Base-by-base conservation (phyloP, 768 basidiomycete species). In the Chiua virens region DNA sequence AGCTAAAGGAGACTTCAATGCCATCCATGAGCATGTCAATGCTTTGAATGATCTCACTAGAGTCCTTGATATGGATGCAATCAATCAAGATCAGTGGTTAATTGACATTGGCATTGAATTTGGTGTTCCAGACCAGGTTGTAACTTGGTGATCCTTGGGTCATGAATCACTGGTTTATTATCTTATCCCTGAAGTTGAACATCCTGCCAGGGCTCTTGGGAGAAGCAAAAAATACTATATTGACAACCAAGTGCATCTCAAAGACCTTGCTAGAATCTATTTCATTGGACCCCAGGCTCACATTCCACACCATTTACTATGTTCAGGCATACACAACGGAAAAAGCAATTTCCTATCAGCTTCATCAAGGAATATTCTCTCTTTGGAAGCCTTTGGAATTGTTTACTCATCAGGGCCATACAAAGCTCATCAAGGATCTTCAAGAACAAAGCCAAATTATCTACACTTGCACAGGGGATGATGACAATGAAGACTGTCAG, bases 311-410 rank as follows among this genome's bases (percentile, higher is more conserved):
- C 9, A 3, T 50, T 4, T 2, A 1, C 7, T 59, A 58, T 5
- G 7, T 59, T 1, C 50, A 58, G 5, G 49, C 45, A 0, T 60
- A 60, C 3, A 55, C 50, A 0, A 59, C 53, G 0, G 45, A 58
- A 9, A 59, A 59, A 8, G 8, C 34, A 0, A 14, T 58, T 0
- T 46, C 48, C 0, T 58, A 59, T 21, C 58, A 58, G 14, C 53
- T 58, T 1, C 53, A 59, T 9, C 2, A 36, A 0, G 38, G 56
- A 1, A 30, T 57, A 0, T 58, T 53, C 28, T 8, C 4, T 0
- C 4, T 0, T 1, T 3, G 48, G 1, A 56, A 44, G 3, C 3
- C 44, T 1, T 34, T 15, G 0, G 41, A 58, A 10, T 27, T 56
- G 2, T 25, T 53, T 3, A 1, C 22, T 3, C 14, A 42, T 10